Evolutionary conservation across 2,329 filamentous ascomycete genomes (phyloP).

Genomic region (Didymella keratinophila): DNA sequence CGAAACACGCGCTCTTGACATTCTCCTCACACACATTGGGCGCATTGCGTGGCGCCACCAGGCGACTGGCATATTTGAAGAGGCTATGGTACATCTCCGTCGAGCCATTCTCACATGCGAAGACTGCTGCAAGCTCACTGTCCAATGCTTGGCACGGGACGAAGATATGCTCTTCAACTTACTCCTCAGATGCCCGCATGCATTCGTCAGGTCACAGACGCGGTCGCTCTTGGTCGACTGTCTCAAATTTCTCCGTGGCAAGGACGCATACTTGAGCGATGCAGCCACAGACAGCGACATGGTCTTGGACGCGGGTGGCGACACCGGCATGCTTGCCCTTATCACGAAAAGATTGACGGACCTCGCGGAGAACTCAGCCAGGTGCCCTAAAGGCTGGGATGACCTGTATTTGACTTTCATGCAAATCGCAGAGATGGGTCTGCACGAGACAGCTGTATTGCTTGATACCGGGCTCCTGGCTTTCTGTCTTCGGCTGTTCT

Average conservation of each 20-base stretch:
- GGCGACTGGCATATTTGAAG: constrained; percentile 69
- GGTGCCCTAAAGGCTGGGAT: constrained; percentile 45
- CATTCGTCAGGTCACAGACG: constrained; percentile 40
- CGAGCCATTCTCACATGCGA: constrained; percentile 60
- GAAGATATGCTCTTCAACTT: constrained; percentile 69
- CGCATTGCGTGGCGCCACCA: constrained; percentile 77
- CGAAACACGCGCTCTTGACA: constrained; percentile 62
- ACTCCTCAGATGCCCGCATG: constrained; percentile 52
- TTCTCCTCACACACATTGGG: constrained; percentile 72
- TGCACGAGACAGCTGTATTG: constrained; percentile 38
- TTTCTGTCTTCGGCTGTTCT: constrained; percentile 42
- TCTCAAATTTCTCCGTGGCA: constrained; percentile 43
- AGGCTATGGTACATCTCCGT: constrained; percentile 62
- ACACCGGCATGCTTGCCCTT: constrained; percentile 29
- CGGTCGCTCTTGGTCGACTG: constrained; percentile 43
- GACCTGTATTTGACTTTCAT: constrained; percentile 46
- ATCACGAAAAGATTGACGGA: constrained; percentile 31
- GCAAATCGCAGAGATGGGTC: constrained; percentile 41
- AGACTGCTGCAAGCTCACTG: constrained; percentile 65
- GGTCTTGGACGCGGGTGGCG: constrained; percentile 27
- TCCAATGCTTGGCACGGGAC: constrained; percentile 67
- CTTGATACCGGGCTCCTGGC: constrained; percentile 39
- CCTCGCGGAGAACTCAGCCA: constrained; percentile 35
- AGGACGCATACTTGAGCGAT: constrained; percentile 41
- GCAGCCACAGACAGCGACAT: constrained; percentile 38